Base-by-base conservation (phyloP, 208 protist species). In the Endotrypanum monterogeii region DNA sequence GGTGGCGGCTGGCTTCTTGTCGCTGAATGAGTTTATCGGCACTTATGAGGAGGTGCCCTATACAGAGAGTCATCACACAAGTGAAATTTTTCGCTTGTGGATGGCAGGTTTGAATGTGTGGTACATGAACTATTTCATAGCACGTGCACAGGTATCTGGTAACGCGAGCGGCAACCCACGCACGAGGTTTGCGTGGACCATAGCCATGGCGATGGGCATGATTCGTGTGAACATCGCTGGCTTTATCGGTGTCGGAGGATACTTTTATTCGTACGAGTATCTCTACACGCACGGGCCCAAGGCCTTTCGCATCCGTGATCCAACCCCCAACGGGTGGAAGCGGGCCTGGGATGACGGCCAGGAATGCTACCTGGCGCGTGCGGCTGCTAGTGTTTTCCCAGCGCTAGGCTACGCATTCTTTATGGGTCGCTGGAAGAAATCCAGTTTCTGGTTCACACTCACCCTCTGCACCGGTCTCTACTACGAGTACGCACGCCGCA, bases 191-290 rank as follows among this genome's bases (percentile, higher is more conserved):
- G 92, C 92, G 23, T 93, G 83, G 84, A 71, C 20, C 44, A 87
- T 94, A 63, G 86, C 81, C n/a, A 58, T 88, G 14, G 46, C 23
- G 30, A 84, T 93, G 78, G 84, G 88, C n/a, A 50, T 76, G 56
- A 41, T 92, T 9, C 92, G 92, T 11, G 67, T 85, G 6, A 93
- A 93, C 73, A 79, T 94, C 11, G 92, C 92, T 7, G 83, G 85
- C 25, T 50, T 92, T 18, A 85, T 96, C 39, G 92, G 88, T 1
- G 85, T 80, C 14, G 88, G 81, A 14, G 92, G 92, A 3, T 94
- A 96, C 78, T 96, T 93, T 78, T 94, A 93, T 78, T 63, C 83
- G n/a, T 96, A 94, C 80, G 92, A 96, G 83, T 96, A 88, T 71
- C 85, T 96, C 55, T 96, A 96, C 80, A 96, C 92, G 25, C 80